Base-by-base conservation (phyloP, 169 alveolate genomes). In the Cyclospora cayetanensis region DNA sequence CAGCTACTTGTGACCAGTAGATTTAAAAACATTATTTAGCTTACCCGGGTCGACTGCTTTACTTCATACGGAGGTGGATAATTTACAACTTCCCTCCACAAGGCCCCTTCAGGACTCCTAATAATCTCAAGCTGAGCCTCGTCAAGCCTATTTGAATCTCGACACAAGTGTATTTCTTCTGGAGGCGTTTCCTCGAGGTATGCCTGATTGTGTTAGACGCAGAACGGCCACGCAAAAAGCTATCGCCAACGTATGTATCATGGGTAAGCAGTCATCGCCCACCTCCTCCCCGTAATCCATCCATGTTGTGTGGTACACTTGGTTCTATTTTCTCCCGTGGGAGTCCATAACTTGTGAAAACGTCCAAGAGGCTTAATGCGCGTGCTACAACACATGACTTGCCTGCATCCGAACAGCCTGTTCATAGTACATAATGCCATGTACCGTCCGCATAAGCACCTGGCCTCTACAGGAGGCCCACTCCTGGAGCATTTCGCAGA, bases 391-490 rank as follows among this genome's bases (percentile, higher is more conserved):
- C 11, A 63, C 76, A 37, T 4, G 52, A 65, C 88, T 0, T 80
- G 87, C 93, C 86, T 80, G 93, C 93, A 90, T 79, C 74, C 77
- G 53, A 42, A 90, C 60, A 15, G 93, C 93, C 52, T 80, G 90
- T 31, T 66, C 88, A n/a, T 90, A 76, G 53, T 80, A 80, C 91
- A 90, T 79, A 66, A 90, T 79, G 53, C 93, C 93, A 46, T 87
- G 50, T 15, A 90, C 91, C 50, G 93, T 90, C 41, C 93, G 90
- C 76, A 66, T 66, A 43, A 90, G 91, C 72, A 79, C 90, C 88
- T 90, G 93, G 22, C 91, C 91, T 46, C 93, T 43, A 52, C 60
- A 90, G 4, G 93, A 90, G 18, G 93, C 93, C 93, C 93, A 90
- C 65, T 90, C 90, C 82, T 90, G 93, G 31, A 90, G 90, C 68